Evolutionary conservation across 2,329 filamentous ascomycete genomes (phyloP).

Genomic region (Xylariomycetidae sp.): DNA sequence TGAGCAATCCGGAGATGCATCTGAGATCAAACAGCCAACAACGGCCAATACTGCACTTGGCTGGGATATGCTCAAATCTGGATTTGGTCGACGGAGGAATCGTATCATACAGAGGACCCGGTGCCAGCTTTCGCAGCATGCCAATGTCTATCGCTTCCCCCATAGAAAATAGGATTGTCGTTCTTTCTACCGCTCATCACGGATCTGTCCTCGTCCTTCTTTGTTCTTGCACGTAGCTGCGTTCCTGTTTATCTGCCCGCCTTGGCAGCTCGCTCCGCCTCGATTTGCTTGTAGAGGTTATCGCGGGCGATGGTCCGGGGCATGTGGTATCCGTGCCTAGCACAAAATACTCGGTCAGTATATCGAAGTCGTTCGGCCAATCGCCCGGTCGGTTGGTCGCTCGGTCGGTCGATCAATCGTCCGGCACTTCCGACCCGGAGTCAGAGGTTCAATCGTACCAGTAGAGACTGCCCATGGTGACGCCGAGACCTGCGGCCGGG

Average conservation of each 20-base stretch:
- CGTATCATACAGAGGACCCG: slow-evolving; percentile 20
- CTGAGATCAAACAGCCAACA: no score
- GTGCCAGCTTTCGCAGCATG: slow-evolving; percentile 11
- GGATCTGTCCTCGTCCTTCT: slow-evolving; percentile 1
- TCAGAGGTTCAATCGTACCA: slow-evolving; percentile 39
- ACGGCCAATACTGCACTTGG: no score
- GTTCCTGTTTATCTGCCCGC: slow-evolving; percentile 7
- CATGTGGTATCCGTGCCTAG: slow-evolving; percentile 58
- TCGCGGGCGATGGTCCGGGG: slow-evolving; percentile 54
- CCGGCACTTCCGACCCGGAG: not conserved
- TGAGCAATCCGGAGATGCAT: no score
- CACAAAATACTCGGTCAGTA: slow-evolving; percentile 9
- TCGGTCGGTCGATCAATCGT: not conserved
- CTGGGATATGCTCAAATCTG: slow-evolving; percentile 11
- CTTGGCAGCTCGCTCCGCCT: slow-evolving; percentile 46
- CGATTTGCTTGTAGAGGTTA: slow-evolving; percentile 52
- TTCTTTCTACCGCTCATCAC: slow-evolving; percentile 1
- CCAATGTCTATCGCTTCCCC: slow-evolving; percentile 11
- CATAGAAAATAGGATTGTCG: slow-evolving; percentile 6
- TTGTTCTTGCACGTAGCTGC: not conserved
- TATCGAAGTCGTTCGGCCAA: no score
- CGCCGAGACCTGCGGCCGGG: slow-evolving; percentile 40
- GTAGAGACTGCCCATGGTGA: slow-evolving; percentile 49
- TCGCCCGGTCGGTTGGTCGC: no score
- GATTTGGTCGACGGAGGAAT: slow-evolving; percentile 12